Base-by-base conservation (phyloP, 208 protist genomes). In the Leishmania amazonensis region DNA sequence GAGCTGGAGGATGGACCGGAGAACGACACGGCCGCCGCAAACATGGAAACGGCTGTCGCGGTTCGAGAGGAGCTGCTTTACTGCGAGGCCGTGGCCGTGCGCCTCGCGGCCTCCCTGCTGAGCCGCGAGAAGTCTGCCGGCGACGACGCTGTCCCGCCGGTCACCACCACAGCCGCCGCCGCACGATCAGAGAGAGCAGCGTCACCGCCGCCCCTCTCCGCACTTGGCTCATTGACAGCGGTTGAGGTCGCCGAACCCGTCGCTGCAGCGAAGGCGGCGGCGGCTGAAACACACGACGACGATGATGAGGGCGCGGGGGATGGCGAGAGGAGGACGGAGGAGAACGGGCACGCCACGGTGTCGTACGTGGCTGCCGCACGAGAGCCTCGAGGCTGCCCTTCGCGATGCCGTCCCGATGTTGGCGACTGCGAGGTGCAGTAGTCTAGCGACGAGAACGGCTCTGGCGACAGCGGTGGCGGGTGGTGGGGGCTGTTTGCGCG, bases 41-140 rank as follows among this genome's bases (percentile, higher is more conserved):
- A 80, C 71, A 62, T 73, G 53, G 86, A 89, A 35, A 76, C 93
- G n/a, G 87, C 87, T 28, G 40, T 87, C 19, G 83, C 87, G 49
- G 38, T 94, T 71, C 88, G 87, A 31, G 91, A 96, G 81, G 90
- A 93, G 83, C 74, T 96, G 67, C 35, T 78, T 31, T 94, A 93
- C 85, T 95, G 93, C 79, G 89, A 94, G 83, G 84, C 86, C 0
- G 76, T 85, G 15, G 83, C 85, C 9, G 85, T 91, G 75, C 85
- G 74, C n/a, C 78, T 88, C 17, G 75, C 81, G 45, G 79, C 85
- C 5, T 60, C 62, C 24, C 76, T 84, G 60, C 64, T 86, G 11
- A 79, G 60, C 9, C 45, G 57, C 64, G 42, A 79, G 64, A n/a
- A 13, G 45, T 45, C 19, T 60, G 35, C 72, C n/a, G 49, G 28